A percentile compares a stretch with the other conserved stretches of the same genome.
These are phyloP conservation scores for Naganishia kalamii DNA, from an alignment of 768 basidiomycete genomes.

Conservation along the genomic window DNA sequence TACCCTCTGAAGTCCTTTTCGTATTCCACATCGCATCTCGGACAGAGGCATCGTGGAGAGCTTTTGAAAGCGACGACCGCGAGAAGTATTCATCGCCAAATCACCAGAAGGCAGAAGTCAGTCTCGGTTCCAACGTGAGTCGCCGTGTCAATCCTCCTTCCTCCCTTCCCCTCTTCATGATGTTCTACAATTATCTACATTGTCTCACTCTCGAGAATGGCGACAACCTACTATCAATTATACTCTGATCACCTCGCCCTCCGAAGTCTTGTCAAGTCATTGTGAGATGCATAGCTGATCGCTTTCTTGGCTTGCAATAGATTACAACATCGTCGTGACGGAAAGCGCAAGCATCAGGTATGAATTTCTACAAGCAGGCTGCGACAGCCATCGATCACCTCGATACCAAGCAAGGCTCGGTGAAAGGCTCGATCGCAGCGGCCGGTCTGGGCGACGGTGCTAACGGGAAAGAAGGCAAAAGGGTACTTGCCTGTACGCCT, in stretches of 20 bases:
- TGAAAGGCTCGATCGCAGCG: constrained; percentile 72
- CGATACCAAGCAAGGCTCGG: constrained; percentile 82
- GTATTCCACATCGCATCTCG: no score
- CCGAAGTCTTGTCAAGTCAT: not conserved
- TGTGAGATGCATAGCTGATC: no score
- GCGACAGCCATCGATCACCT: constrained; percentile 74
- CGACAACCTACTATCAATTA: constrained; percentile 30
- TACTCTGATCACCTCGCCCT: constrained; percentile 18
- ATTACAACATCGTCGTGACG: not conserved
- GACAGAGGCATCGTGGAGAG: no score
- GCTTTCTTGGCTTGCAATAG: not conserved
- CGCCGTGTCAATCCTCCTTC: not conserved
- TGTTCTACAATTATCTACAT: constrained; percentile 45
- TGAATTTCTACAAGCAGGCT: constrained; percentile 96
- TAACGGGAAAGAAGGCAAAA: constrained; percentile 36
- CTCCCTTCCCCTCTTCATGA: constrained; percentile 23
- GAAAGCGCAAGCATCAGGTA: constrained; percentile 39
- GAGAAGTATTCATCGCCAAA: no score
- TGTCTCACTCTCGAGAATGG: constrained; percentile 36
- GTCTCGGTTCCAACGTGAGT: not conserved
- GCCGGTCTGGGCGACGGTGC: constrained; percentile 36
- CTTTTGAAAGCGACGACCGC: no score
- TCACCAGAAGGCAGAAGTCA: not conserved
- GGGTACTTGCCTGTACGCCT: constrained; percentile 39
- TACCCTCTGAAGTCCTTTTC: no score